These are phyloP conservation scores for Cruciata laevipes DNA, from an alignment of 257 asterid genomes.

Conservation along the genomic window DNA sequence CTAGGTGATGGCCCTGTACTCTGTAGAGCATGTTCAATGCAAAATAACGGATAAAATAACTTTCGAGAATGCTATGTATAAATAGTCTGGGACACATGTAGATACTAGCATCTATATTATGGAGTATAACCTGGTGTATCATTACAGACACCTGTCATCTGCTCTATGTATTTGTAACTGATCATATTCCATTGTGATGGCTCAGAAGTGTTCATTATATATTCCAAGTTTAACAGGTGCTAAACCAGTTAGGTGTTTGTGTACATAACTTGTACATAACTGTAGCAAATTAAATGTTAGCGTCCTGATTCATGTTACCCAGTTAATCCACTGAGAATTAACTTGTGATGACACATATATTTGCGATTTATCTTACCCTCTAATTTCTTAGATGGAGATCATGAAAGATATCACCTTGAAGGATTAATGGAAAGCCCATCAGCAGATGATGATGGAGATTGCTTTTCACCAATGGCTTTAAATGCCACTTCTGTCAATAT, in stretches of 20 bases:
- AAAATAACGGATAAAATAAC: neutral
- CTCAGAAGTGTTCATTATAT: neutral
- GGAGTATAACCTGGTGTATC: neutral
- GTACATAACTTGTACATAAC: neutral
- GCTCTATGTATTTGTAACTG: neutral
- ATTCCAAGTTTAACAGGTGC: too few relatives aligned
- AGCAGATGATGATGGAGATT: conserved; percentile 85
- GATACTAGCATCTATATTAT: neutral
- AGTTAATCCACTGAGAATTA: neutral
- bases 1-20: neutral
- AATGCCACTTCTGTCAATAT: conserved; percentile 88
- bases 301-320: neutral
- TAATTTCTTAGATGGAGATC: conserved; percentile 63
- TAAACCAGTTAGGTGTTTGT: neutral
- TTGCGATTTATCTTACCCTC: conserved; percentile 17
- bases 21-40: neutral
- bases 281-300: neutral
- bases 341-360: conserved; percentile 6
- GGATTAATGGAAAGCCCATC: conserved; percentile 99
- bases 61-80: neutral
- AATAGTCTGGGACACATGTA: too few relatives aligned
- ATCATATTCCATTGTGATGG: too few relatives aligned
- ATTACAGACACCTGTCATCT: neutral
- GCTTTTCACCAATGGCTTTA: conserved; percentile 88
- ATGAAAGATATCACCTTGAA: conserved; percentile 66